A percentile compares a stretch with the other conserved stretches of the same genome.
phyloP scores from a whole-genome alignment of 129 eudicot genomes.

The Arctium minus region DNA sequence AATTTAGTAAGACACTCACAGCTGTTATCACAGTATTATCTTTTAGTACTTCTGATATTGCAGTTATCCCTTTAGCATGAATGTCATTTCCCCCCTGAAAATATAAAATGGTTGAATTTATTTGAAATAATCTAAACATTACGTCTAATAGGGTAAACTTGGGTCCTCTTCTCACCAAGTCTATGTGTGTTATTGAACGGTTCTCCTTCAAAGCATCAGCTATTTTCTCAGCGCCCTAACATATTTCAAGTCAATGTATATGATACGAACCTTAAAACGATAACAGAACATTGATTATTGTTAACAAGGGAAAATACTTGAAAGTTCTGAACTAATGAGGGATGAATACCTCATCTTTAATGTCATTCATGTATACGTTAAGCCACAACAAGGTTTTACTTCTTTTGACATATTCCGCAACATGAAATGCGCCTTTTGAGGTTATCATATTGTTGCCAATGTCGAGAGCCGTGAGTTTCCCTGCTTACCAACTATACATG shows the following conservation, averaged over 20 bases:
- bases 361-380: slow-evolving; percentile 84
- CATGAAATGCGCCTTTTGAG: slow-evolving; percentile 70
- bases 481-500: slow-evolving; percentile 36
- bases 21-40: slow-evolving; percentile 76
- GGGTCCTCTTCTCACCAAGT: slow-evolving; percentile 51
- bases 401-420: slow-evolving; percentile 81
- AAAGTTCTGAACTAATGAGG: neutral
- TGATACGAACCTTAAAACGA: neutral
- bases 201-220: slow-evolving; percentile 91
- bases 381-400: slow-evolving; percentile 73
- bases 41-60: slow-evolving; percentile 73
- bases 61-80: slow-evolving; percentile 71
- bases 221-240: slow-evolving; percentile 80
- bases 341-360: slow-evolving; percentile 78
- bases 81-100: slow-evolving; percentile 90
- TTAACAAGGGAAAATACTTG: neutral
- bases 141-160: slow-evolving; percentile 1
- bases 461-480: slow-evolving; percentile 66
- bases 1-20: slow-evolving; percentile 39
- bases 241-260: slow-evolving; percentile 21
- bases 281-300: neutral
- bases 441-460: slow-evolving; percentile 80
- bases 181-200: slow-evolving; percentile 65
- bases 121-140: neutral
- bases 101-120: neutral